Percentiles rank a stretch among this genome's conserved stretches.
Evolutionary conservation across 208 protist genomes (phyloP).

Genomic region (Wallacemonas sp.): DNA sequence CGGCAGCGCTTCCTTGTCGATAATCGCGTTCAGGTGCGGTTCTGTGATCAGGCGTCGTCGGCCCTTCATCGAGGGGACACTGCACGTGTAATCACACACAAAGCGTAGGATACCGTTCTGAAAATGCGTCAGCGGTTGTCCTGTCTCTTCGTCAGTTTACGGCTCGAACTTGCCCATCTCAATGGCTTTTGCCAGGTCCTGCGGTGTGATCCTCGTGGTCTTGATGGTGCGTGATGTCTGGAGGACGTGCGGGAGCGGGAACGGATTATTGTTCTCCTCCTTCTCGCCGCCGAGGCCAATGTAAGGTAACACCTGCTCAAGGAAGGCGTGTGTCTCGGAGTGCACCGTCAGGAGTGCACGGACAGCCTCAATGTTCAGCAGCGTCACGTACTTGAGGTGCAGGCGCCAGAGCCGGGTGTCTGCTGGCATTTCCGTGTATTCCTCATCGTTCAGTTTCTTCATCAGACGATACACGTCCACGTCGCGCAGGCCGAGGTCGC

Average conservation of each 20-base stretch:
- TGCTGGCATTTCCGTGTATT: neutral
- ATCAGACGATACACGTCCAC: conserved; percentile 9
- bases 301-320: neutral
- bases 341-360: neutral
- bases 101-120: neutral
- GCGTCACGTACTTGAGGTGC: conserved; percentile 17
- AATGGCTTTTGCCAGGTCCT: neutral
- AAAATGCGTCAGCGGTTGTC: neutral
- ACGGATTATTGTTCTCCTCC: no score
- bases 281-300: neutral
- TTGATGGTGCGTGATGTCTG: conserved; percentile 18
- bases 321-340: neutral
- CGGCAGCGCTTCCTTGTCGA: conserved; percentile 28
- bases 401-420: conserved; percentile 6
- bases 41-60: conserved; percentile 31
- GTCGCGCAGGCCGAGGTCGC: neutral
- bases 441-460: neutral
- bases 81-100: conserved; percentile 23
- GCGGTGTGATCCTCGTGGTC: neutral
- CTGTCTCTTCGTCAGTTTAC: neutral
- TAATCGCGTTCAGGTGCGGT: conserved; percentile 28
- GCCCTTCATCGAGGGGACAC: conserved; percentile 27
- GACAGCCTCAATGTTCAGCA: conserved; percentile 12
- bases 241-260: neutral
- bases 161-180: conserved; percentile 14